Evolutionary conservation across 768 basidiomycete genomes (phyloP).

Genomic region (Boletellus ananiceps): DNA sequence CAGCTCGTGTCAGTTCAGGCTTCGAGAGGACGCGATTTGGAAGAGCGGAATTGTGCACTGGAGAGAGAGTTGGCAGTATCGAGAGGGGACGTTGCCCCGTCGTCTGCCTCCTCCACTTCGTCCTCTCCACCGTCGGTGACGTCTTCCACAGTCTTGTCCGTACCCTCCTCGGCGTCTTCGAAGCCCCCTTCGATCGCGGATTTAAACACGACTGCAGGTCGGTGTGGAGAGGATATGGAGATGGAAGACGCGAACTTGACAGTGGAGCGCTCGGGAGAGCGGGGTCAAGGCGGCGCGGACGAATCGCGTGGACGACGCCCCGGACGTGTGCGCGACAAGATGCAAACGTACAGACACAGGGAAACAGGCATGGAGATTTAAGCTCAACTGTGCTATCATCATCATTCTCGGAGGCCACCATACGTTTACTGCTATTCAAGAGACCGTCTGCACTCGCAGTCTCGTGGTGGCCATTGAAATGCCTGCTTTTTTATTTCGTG

Average conservation of each 20-base stretch:
- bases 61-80: slow-evolving; percentile 27
- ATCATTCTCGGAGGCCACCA: too few relatives aligned
- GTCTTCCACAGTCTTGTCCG: slow-evolving; percentile 16
- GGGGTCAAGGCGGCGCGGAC: background rate
- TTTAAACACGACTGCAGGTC: background rate
- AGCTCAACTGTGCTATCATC: background rate
- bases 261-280: slow-evolving; percentile 4
- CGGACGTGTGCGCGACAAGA: slow-evolving; percentile 18
- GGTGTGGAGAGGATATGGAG: slow-evolving; percentile 13
- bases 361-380: slow-evolving; percentile 18
- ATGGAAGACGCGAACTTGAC: slow-evolving; percentile 12
- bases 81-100: slow-evolving; percentile 14
- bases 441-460: too few relatives aligned
- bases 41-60: slow-evolving; percentile 55
- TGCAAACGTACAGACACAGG: slow-evolving; percentile 5
- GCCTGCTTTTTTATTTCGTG: background rate
- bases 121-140: slow-evolving; percentile 17
- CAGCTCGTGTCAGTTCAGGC: slow-evolving; percentile 81
- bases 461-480: background rate
- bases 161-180: slow-evolving; percentile 14
- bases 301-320: slow-evolving; percentile 19
- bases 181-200: slow-evolving; percentile 8
- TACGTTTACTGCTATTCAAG: too few relatives aligned
- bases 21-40: slow-evolving; percentile 71
- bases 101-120: slow-evolving; percentile 12